Percentiles rank a stretch among this genome's conserved stretches.
Conservation (phyloP, 1,284 basidiomycete genomes). For the Gymnopus androsaceus region DNA sequence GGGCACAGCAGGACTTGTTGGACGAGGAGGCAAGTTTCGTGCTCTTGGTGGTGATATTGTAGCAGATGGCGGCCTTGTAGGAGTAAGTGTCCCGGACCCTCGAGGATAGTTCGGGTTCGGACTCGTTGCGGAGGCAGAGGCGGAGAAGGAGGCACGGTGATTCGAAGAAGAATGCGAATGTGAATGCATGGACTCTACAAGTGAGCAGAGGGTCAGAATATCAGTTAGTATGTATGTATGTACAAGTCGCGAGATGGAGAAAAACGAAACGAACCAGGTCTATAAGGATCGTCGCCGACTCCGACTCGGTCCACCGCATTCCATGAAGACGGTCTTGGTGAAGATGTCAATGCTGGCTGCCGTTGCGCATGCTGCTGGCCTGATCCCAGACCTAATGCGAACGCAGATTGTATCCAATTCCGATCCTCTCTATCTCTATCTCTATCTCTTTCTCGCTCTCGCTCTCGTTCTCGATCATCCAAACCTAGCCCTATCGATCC, state of each 20-base stretch:
- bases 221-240: background rate
- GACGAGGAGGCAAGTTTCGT: constrained; percentile 11
- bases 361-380: background rate
- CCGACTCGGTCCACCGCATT: constrained; percentile 7
- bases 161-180: constrained; percentile 10
- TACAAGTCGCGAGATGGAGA: background rate
- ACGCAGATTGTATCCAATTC: constrained; percentile 16
- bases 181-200: background rate
- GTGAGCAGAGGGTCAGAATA: background rate
- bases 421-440: constrained; percentile 16
- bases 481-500: background rate
- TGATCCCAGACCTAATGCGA: constrained; percentile 12
- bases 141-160: constrained; percentile 2
- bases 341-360: background rate
- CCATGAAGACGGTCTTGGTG: constrained; percentile 14
- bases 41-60: constrained; percentile 11
- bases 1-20: constrained; percentile 2
- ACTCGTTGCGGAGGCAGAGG: background rate
- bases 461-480: constrained; percentile 20
- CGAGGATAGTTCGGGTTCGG: background rate
- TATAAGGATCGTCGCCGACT: constrained; percentile 15
- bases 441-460: constrained; percentile 7
- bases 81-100: background rate
- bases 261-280: constrained; percentile 4
- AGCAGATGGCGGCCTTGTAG: constrained; percentile 1